phyloP scores from a whole-genome alignment of 768 basidiomycete species.

The Serpula lacrymans region DNA sequence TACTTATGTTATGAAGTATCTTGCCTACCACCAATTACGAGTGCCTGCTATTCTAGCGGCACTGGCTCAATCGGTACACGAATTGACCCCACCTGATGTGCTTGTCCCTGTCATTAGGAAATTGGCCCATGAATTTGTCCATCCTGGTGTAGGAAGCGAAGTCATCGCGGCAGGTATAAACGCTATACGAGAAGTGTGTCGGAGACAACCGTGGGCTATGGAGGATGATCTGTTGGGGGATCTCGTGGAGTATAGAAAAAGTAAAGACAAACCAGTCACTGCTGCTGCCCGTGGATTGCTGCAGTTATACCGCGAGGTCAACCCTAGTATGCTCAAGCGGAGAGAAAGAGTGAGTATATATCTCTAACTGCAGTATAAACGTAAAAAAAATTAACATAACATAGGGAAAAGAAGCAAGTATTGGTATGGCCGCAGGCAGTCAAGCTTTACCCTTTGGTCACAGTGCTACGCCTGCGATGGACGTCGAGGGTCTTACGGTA shows the following conservation, averaged over 20 bases:
- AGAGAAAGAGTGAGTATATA: slow-evolving; percentile 67
- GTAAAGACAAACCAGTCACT: slow-evolving; percentile 88
- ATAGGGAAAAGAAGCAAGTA: slow-evolving; percentile 88
- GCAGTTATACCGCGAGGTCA: slow-evolving; percentile 92
- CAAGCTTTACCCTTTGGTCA: slow-evolving; percentile 85
- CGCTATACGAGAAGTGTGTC: slow-evolving; percentile 90
- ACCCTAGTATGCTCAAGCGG: slow-evolving; percentile 87
- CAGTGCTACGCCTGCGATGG: slow-evolving; percentile 63
- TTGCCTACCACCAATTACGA: slow-evolving; percentile 87
- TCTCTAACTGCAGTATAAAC: background rate
- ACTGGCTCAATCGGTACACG: slow-evolving; percentile 92
- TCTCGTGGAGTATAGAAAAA: slow-evolving; percentile 92
- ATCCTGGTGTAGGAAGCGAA: slow-evolving; percentile 93
- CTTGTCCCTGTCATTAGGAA: slow-evolving; percentile 88
- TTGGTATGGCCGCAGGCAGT: slow-evolving; percentile 60
- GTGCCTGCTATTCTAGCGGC: slow-evolving; percentile 92
- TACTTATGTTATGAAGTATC: slow-evolving; percentile 92
- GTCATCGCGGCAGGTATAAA: slow-evolving; percentile 97
- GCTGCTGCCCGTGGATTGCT: slow-evolving; percentile 86
- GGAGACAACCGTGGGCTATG: slow-evolving; percentile 95
- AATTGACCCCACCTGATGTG: slow-evolving; percentile 91
- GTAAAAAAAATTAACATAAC: slow-evolving; percentile 10
- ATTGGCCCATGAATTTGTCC: slow-evolving; percentile 93
- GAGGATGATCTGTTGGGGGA: slow-evolving; percentile 92
- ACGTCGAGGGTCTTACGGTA: slow-evolving; percentile 89